Conservation (phyloP, 169 alveolate species). For the Plasmodium cynomolgi region DNA sequence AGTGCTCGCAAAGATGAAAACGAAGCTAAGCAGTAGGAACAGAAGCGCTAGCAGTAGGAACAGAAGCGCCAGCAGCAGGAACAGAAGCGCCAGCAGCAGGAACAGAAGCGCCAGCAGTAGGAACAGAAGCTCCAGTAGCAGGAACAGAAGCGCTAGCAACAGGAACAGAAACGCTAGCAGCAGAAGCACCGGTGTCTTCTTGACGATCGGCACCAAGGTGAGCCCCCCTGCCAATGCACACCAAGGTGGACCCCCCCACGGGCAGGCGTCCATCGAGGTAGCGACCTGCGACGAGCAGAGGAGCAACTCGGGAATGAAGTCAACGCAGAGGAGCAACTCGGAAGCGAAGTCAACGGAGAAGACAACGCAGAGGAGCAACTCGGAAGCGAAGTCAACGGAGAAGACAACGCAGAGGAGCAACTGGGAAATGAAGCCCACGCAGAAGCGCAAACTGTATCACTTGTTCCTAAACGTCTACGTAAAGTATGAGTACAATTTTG, state of each 20-base stretch:
- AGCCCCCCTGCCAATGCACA: background rate
- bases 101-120: background rate
- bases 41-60: background rate
- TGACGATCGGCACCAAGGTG: background rate
- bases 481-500: constrained; percentile 70
- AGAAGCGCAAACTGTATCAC: constrained; percentile 32
- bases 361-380: background rate
- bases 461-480: constrained; percentile 63
- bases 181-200: background rate
- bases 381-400: background rate
- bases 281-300: background rate
- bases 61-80: background rate
- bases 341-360: background rate
- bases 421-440: background rate
- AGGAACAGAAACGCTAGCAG: background rate
- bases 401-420: background rate
- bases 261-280: background rate
- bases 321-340: background rate
- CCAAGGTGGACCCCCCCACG: background rate
- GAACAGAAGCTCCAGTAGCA: background rate
- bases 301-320: background rate
- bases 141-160: background rate
- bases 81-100: background rate
- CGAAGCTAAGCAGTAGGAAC: background rate
- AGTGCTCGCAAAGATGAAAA: background rate